These are phyloP conservation scores for Blastobotrys indianensis DNA, from an alignment of 1,139 yeast genomes.

Conservation along the genomic window DNA sequence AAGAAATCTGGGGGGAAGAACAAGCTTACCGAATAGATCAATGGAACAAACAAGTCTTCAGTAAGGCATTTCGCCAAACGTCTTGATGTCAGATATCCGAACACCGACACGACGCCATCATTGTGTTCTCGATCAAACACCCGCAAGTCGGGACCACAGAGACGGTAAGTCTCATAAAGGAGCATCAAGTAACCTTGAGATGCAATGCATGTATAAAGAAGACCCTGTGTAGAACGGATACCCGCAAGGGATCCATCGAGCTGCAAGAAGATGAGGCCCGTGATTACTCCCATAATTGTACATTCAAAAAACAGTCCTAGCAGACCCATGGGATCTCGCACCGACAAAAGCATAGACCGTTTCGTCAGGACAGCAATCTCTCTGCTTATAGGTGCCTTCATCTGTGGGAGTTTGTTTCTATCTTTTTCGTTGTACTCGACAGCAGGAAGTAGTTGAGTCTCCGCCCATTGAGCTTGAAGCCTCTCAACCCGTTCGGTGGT, in stretches of 20 bases:
- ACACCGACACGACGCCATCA: constrained; percentile 61
- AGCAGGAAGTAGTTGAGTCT: constrained; percentile 5
- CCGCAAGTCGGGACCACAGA: constrained; percentile 62
- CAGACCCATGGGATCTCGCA: constrained; percentile 55
- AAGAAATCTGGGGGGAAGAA: constrained; percentile 6
- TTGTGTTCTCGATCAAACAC: constrained; percentile 68
- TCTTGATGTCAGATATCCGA: constrained; percentile 64
- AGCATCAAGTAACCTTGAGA: constrained; percentile 64
- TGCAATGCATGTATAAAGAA: constrained; percentile 59
- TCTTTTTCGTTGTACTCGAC: neutral
- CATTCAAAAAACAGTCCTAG: constrained; percentile 52
- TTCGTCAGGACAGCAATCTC: constrained; percentile 54
- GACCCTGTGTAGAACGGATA: constrained; percentile 57
- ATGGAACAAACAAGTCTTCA: constrained; percentile 64
- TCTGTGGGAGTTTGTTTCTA: constrained; percentile 9
- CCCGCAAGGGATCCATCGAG: constrained; percentile 63
- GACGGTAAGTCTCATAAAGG: constrained; percentile 66
- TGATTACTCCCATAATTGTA: constrained; percentile 49
- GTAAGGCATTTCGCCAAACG: constrained; percentile 58
- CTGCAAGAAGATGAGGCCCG: constrained; percentile 73
- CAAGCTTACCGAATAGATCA: constrained; percentile 43
- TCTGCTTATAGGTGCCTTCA: constrained; percentile 37
- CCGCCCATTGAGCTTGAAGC: constrained; percentile 50
- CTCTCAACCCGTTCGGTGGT: constrained; percentile 43
- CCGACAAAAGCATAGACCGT: constrained; percentile 50